Evolutionary conservation across 306 rosid species (phyloP), one percentile per base, ranked within the genome.

Genomic region (Cajanus cajan): DNA sequence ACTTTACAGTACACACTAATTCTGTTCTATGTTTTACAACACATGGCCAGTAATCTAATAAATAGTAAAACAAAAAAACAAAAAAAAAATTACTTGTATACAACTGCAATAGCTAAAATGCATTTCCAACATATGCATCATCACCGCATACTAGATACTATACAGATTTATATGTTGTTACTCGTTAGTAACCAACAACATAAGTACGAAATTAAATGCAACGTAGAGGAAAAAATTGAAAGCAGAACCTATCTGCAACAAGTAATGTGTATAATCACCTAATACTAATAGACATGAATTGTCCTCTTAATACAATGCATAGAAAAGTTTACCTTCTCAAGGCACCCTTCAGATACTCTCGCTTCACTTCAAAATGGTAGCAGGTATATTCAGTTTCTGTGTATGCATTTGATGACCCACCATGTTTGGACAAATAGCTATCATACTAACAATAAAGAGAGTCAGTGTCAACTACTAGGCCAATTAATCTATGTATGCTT

Each of bases 401-500:
- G 80, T 88, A 95, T 33, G 99, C 99, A 82, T 95, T 95, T 81
- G 99, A 92, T 52, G 93, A 87, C 25, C 99, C 99, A 78, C 99
- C 99, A 61, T 95, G 99, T 85, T 95, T 95, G 83, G 97, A 95
- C 90, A 95, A 87, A 88, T 91, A 95, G 85, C 98, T 91, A 85
- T 95, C 99, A 83, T 93, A 95, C 99, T 95, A 91, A 75, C 80
- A 79, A 88, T 69, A 40, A 68, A 74, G 84, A 90, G 59, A 82
- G 84, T 84, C 81, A 12, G 39, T 71, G 77, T 71, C 79, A 90
- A 82, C 48, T 45, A 36, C 71, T 69, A 63, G 71, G 73, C 82
- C 82, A 76, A 83, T 82, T 37, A 28, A 83, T 48, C 13, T 41
- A 41, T 8, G 47, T 15, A 18, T 78, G 69, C 28, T 58, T 54